Evolutionary conservation across 345 rosid genomes (phyloP).

Genomic region (Eucalyptus tenuipes): DNA sequence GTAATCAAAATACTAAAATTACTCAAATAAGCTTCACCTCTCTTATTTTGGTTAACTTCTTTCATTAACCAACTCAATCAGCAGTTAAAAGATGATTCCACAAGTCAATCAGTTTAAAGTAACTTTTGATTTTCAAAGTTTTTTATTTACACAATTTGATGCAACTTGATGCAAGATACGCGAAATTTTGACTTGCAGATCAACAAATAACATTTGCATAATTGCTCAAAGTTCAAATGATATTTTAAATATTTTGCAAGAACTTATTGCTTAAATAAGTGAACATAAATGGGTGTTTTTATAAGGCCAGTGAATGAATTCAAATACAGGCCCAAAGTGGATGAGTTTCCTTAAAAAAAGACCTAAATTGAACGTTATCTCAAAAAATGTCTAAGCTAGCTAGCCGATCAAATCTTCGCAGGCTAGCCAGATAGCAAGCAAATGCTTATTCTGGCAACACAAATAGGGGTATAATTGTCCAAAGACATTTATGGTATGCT

Average conservation of each 20-base stretch:
- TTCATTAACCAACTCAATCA: no score
- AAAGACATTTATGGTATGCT: no score
- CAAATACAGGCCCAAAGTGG: accelerated
- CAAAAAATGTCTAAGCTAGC: no score
- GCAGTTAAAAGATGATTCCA: no score
- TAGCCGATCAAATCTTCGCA: no score
- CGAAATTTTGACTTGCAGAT: neutral
- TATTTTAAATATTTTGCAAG: neutral
- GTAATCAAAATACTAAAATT: neutral
- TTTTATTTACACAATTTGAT: neutral
- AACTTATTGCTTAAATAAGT: neutral
- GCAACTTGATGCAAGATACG: neutral
- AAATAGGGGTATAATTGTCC: no score
- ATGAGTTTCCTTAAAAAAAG: no score
- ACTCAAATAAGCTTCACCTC: no score
- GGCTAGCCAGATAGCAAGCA: no score
- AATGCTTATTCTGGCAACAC: no score
- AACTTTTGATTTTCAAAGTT: neutral
- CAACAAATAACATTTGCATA: neutral
- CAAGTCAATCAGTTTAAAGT: neutral
- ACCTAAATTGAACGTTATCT: no score
- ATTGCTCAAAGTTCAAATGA: neutral
- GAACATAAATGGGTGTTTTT: neutral
- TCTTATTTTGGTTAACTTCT: no score
- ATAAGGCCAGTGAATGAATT: accelerated